phyloP scores from a whole-genome alignment of 129 eudicot genomes.

The Lactuca sativa region DNA sequence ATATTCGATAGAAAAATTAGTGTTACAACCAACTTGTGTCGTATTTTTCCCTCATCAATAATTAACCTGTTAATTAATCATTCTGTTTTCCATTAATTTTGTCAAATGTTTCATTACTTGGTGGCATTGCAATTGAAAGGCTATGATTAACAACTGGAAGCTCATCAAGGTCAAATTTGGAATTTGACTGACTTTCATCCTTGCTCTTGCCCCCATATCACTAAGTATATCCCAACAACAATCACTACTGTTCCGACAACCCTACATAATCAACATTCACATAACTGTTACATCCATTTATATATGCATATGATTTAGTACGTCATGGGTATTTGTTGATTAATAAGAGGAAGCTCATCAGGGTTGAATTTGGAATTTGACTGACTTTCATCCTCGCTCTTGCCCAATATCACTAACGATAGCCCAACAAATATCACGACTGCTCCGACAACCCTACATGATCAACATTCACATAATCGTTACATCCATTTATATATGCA shows the following conservation, averaged over 20 bases:
- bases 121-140: conserved; percentile 30
- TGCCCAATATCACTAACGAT: conserved; percentile 71
- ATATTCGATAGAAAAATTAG: conserved; percentile 28
- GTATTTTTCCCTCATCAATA: conserved; percentile 15
- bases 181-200: too few species aligned
- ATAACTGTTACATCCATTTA: too few species aligned
- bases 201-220: too few species aligned
- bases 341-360: conserved; percentile 18
- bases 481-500: not conserved
- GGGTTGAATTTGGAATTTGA: conserved; percentile 26
- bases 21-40: conserved; percentile 14
- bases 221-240: too few species aligned
- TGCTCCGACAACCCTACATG: conserved; percentile 58
- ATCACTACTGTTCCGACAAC: too few species aligned
- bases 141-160: too few species aligned
- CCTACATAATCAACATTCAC: too few species aligned
- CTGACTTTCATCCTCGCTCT: conserved; percentile 45
- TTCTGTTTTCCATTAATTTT: conserved; percentile 16
- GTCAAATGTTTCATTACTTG: conserved; percentile 13
- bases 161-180: too few species aligned
- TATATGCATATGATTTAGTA: too few species aligned
- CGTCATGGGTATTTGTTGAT: conserved; percentile 38
- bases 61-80: not conserved
- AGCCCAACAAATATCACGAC: conserved; percentile 49
- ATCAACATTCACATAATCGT: conserved; percentile 5